Conservation (phyloP, 805 yeast species). For the Starmera dryadoides region DNA sequence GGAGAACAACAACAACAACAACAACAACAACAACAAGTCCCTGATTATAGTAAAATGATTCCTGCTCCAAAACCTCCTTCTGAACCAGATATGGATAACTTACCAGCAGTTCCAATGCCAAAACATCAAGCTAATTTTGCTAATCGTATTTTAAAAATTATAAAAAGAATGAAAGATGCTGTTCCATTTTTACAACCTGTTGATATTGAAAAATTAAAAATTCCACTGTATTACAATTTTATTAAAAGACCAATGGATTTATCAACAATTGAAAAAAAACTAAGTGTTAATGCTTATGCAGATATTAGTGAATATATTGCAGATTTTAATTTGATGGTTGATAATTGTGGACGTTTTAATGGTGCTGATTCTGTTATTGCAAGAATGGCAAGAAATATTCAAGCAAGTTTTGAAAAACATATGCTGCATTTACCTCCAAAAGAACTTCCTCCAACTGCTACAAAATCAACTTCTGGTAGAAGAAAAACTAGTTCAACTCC, state of each 20-base stretch:
- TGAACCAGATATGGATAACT: constrained; percentile 66
- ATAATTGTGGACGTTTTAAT: constrained; percentile 76
- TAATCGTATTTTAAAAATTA: constrained; percentile 70
- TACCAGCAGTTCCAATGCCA: constrained; percentile 64
- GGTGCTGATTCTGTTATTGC: constrained; percentile 80
- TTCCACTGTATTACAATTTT: constrained; percentile 83
- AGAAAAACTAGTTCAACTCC: constrained; percentile 20
- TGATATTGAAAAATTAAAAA: constrained; percentile 78
- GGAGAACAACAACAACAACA: neutral
- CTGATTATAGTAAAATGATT: constrained; percentile 15
- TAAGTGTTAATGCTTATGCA: constrained; percentile 63
- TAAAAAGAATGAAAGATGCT: constrained; percentile 88
- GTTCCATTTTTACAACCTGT: constrained; percentile 87
- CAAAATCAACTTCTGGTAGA: constrained; percentile 7
- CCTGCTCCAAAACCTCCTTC: constrained; percentile 75
- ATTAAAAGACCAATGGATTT: constrained; percentile 90
- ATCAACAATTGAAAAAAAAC: constrained; percentile 80
- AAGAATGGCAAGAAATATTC: constrained; percentile 85
- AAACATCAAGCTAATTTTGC: constrained; percentile 82
- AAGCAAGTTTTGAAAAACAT: constrained; percentile 90
- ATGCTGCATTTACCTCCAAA: constrained; percentile 83
- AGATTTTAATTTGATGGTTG: constrained; percentile 81
- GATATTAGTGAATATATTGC: constrained; percentile 59
- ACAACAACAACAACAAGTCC: constrained; percentile 4
- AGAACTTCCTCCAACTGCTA: constrained; percentile 26